These are phyloP conservation scores for Tricholoma terreum DNA, from an alignment of 768 basidiomycete genomes.

Conservation along the genomic window DNA sequence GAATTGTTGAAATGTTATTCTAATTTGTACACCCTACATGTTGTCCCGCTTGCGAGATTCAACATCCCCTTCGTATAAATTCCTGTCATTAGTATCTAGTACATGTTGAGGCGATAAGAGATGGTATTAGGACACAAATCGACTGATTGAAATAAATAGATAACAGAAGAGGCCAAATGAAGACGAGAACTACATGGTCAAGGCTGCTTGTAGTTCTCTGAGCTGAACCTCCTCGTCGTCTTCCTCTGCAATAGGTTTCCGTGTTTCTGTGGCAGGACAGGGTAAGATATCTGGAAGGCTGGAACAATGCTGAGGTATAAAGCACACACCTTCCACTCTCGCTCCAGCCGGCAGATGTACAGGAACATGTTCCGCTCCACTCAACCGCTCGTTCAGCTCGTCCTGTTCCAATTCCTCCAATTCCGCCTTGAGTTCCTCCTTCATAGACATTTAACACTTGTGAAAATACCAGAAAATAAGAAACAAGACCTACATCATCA, in stretches of 20 bases:
- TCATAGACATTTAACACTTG: constrained; percentile 9
- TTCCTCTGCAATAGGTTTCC: constrained; percentile 53
- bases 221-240: constrained; percentile 93
- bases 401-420: constrained; percentile 88
- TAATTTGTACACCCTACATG: constrained; percentile 23
- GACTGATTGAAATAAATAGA: constrained; percentile 18
- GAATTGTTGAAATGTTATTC: constrained; percentile 19
- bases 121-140: constrained; percentile 18
- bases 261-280: constrained; percentile 18
- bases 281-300: not conserved
- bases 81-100: constrained; percentile 26
- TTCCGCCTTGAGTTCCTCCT: constrained; percentile 80
- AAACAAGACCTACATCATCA: constrained; percentile 61
- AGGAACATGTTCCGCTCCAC: constrained; percentile 86
- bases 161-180: constrained; percentile 13
- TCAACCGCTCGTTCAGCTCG: constrained; percentile 78
- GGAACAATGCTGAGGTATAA: not conserved
- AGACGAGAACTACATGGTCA: constrained; percentile 63
- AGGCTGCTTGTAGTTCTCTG: constrained; percentile 79
- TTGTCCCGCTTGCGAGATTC: not conserved
- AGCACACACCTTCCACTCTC: constrained; percentile 48
- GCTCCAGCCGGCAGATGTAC: constrained; percentile 73
- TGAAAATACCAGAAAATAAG: constrained; percentile 1
- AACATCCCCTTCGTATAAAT: not conserved
- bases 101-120: constrained; percentile 12